These are phyloP conservation scores for Fusarium algeriense DNA, from an alignment of 2,329 filamentous ascomycete species.

Conservation along the genomic window DNA sequence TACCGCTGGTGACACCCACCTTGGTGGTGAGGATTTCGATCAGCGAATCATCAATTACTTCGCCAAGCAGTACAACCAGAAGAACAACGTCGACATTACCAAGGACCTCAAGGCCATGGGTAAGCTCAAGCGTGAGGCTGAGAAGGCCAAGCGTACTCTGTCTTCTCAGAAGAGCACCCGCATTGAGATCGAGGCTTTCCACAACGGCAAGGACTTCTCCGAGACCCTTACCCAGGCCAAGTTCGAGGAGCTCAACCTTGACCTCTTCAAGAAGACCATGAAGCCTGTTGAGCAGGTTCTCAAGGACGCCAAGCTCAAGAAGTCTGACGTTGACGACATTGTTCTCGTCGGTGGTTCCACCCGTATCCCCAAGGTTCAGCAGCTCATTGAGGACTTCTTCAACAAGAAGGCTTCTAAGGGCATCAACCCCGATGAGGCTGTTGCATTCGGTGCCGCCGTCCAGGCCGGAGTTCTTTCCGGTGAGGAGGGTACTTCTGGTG, in stretches of 20 bases:
- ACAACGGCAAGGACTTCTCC: slow-evolving; percentile 96
- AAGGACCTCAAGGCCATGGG: slow-evolving; percentile 98
- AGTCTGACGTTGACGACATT: slow-evolving; percentile 94
- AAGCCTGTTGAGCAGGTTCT: slow-evolving; percentile 99
- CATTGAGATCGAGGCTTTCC: slow-evolving; percentile 97
- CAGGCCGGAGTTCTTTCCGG: slow-evolving; percentile 96
- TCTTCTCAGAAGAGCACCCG: slow-evolving; percentile 93
- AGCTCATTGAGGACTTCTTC: slow-evolving; percentile 96
- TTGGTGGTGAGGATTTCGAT: slow-evolving; percentile 99
- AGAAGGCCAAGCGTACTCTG: slow-evolving; percentile 99
- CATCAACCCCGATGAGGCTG: slow-evolving; percentile 99
- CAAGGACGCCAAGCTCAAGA: slow-evolving; percentile 98
- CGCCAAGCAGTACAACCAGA: slow-evolving; percentile 99
- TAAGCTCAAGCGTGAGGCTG: slow-evolving; percentile 99
- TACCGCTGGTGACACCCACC: slow-evolving; percentile 95
- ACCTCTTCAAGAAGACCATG: slow-evolving; percentile 99
- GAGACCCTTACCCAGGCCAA: slow-evolving; percentile 98
- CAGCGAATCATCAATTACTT: slow-evolving; percentile 97
- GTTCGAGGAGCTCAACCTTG: slow-evolving; percentile 99
- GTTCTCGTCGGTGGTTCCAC: slow-evolving; percentile 98
- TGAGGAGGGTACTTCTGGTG: slow-evolving; percentile 80
- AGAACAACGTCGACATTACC: slow-evolving; percentile 90
- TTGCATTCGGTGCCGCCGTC: slow-evolving; percentile 96
- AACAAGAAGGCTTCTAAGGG: slow-evolving; percentile 98
- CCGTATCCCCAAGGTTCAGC: slow-evolving; percentile 97